These are phyloP conservation scores for Suhomyces anneliseae DNA, from an alignment of 1,139 yeast genomes.

Conservation along the genomic window DNA sequence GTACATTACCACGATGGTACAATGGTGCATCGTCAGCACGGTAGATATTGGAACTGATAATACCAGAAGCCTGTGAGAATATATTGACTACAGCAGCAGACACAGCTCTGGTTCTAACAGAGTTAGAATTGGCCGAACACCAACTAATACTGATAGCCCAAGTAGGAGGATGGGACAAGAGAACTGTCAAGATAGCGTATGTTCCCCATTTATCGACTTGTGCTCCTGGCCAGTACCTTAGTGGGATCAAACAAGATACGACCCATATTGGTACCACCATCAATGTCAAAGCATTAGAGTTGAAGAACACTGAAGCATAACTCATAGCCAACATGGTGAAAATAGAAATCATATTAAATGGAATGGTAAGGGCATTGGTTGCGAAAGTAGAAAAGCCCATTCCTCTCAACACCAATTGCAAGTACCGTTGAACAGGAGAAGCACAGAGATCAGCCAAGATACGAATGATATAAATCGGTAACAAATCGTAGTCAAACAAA, in stretches of 20 bases:
- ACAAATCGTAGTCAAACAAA: constrained; percentile 24
- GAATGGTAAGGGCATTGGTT: constrained; percentile 22
- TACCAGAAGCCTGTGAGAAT: constrained; percentile 16
- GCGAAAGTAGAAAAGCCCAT: constrained; percentile 21
- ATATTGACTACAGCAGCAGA: constrained; percentile 21
- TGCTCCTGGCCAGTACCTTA: constrained; percentile 20
- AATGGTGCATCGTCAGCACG: constrained; percentile 18
- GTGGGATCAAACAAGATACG: constrained; percentile 13
- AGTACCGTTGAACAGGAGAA: constrained; percentile 15
- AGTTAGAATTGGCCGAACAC: constrained; percentile 19
- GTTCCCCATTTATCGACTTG: constrained; percentile 21
- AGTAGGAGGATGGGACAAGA: constrained; percentile 15
- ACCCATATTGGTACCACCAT: constrained; percentile 15
- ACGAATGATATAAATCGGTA: constrained; percentile 23
- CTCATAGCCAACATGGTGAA: constrained; percentile 16
- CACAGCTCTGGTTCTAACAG: constrained; percentile 19
- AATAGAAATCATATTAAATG: constrained; percentile 16
- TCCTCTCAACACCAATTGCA: constrained; percentile 17
- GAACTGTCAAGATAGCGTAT: constrained; percentile 18
- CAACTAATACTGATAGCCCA: constrained; percentile 18
- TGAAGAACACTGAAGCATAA: constrained; percentile 13
- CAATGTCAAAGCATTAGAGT: constrained; percentile 14
- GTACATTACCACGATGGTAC: constrained; percentile 16
- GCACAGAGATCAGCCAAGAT: constrained; percentile 18
- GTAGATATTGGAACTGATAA: constrained; percentile 16